Percentiles rank a stretch among this genome's conserved stretches.
These are phyloP conservation scores for Aspergillus mulundensis DNA, from an alignment of 495 filamentous ascomycete species.

Conservation along the genomic window DNA sequence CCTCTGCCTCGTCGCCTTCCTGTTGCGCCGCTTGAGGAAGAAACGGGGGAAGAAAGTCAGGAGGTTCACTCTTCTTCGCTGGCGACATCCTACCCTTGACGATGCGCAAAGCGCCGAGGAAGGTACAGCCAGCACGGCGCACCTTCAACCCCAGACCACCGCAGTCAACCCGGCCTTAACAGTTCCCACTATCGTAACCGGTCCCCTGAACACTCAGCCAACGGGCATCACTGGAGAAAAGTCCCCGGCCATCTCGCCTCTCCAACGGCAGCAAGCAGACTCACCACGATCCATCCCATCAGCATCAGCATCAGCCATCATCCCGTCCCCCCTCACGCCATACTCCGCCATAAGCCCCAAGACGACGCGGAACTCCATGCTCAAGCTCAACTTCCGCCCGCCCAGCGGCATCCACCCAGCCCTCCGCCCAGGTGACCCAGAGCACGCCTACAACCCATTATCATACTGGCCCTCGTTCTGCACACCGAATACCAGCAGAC, in stretches of 20 bases:
- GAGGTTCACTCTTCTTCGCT: slow-evolving; percentile 15
- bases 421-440: neutral
- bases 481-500: neutral
- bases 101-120: neutral
- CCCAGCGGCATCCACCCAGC: slow-evolving; percentile 3
- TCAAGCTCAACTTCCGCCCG: neutral
- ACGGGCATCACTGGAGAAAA: neutral
- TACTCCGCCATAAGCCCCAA: neutral
- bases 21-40: slow-evolving; percentile 23
- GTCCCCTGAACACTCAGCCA: neutral
- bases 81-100: slow-evolving; percentile 4
- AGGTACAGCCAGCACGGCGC: neutral
- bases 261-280: neutral
- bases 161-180: neutral
- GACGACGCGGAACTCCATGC: neutral
- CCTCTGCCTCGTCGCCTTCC: slow-evolving; percentile 16
- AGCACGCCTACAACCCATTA: neutral
- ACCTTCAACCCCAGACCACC: neutral
- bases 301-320: neutral
- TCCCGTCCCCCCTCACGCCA: neutral
- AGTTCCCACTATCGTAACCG: neutral
- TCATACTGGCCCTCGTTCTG: neutral
- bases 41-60: slow-evolving; percentile 9
- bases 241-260: neutral
- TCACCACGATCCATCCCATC: neutral